Conservation (phyloP, 768 basidiomycete species). For the Mrakia blollopis region DNA sequence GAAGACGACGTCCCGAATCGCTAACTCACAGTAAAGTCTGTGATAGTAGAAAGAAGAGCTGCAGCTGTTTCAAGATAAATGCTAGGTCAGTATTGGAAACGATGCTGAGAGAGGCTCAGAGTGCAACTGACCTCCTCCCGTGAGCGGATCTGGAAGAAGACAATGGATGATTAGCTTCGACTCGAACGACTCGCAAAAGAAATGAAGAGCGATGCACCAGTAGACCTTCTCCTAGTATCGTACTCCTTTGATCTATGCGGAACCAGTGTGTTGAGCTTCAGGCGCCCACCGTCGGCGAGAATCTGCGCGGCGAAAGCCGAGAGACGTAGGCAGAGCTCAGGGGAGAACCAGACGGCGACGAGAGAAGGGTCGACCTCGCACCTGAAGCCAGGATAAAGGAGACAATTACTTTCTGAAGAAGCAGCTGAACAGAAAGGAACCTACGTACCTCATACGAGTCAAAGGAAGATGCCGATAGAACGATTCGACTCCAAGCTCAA, state of each 20-base stretch:
- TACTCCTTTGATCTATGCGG: constrained; percentile 48
- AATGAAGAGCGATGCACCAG: constrained; percentile 34
- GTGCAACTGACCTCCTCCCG: constrained; percentile 44
- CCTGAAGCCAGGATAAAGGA: constrained; percentile 48
- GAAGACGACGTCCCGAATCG: background rate
- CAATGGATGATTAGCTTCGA: too few relatives aligned
- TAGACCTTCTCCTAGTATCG: constrained; percentile 23
- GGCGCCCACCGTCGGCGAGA: constrained; percentile 49
- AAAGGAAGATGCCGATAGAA: constrained; percentile 41
- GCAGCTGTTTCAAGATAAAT: constrained; percentile 35
- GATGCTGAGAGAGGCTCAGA: too few relatives aligned
- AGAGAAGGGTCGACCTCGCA: constrained; percentile 56
- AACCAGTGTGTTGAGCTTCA: constrained; percentile 50
- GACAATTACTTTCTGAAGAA: too few relatives aligned
- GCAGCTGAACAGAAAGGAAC: background rate
- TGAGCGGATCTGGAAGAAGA: constrained; percentile 44
- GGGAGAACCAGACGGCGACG: constrained; percentile 56
- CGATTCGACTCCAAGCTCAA: constrained; percentile 51
- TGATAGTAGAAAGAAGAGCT: constrained; percentile 54
- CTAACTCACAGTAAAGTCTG: constrained; percentile 43
- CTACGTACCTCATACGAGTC: background rate
- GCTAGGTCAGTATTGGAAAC: too few relatives aligned
- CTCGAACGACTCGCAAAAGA: background rate
- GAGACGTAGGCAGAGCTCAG: constrained; percentile 51
- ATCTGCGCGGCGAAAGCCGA: constrained; percentile 56